These are phyloP conservation scores for Trichoderma sp. DNA, from an alignment of 2,329 filamentous ascomycete genomes.

Conservation along the genomic window DNA sequence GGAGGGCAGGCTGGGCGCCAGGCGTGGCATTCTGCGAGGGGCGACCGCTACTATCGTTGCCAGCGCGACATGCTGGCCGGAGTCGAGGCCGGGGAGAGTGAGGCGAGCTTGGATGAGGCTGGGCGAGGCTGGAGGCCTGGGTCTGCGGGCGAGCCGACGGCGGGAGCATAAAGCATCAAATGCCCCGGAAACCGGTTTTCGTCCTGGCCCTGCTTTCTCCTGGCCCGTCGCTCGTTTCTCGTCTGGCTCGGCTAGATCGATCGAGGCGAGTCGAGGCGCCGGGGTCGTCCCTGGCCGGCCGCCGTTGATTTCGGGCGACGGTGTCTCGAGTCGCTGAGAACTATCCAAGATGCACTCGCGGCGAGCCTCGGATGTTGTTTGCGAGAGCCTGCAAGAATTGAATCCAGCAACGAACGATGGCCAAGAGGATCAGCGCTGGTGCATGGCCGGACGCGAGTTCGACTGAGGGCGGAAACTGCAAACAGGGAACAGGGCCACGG, in stretches of 20 bases:
- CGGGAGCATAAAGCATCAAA: background rate
- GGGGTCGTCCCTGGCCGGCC: background rate
- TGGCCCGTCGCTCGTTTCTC: background rate
- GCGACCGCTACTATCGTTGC: slow-evolving; percentile 7
- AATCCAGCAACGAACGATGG: background rate
- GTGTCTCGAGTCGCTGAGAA: background rate
- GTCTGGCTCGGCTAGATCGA: background rate
- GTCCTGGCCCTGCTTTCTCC: background rate
- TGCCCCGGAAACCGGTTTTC: background rate
- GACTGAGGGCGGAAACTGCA: background rate
- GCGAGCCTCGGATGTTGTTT: background rate
- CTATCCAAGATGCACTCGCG: background rate
- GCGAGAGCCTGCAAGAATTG: background rate
- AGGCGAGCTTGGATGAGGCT: too few species aligned
- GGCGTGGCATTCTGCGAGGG: slow-evolving; percentile 16
- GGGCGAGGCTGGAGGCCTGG: background rate
- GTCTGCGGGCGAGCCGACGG: background rate
- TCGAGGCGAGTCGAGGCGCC: background rate
- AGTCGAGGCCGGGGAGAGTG: background rate
- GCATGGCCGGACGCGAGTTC: background rate
- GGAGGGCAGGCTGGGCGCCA: slow-evolving; percentile 8
- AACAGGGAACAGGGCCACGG: background rate
- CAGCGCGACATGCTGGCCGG: slow-evolving; percentile 11
- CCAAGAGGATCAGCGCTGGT: slow-evolving; percentile 9
- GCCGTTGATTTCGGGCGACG: background rate